phyloP scores from a whole-genome alignment of 2,329 filamentous ascomycete genomes.

The Sporothrix inflata region DNA sequence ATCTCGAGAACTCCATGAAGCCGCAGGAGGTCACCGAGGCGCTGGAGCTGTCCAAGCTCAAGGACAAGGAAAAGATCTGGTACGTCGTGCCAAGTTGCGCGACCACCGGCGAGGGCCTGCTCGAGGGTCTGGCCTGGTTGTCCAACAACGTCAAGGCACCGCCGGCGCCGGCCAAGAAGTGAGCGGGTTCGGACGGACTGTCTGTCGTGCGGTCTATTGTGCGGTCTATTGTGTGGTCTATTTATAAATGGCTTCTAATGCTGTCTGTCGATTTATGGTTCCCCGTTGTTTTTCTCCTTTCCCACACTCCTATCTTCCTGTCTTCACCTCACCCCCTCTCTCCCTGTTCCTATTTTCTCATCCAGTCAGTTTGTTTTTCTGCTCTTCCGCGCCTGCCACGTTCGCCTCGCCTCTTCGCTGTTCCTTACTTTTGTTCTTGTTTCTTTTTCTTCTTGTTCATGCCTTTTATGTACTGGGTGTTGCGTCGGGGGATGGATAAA shows the following conservation, averaged over 20 bases:
- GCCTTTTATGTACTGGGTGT: conserved; percentile 9
- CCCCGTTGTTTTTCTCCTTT: not conserved
- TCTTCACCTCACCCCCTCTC: not conserved
- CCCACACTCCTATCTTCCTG: not conserved
- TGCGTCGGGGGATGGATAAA: conserved; percentile 15
- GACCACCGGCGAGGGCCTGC: conserved; percentile 77
- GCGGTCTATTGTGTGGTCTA: not conserved
- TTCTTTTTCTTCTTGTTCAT: conserved; percentile 6
- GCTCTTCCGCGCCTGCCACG: not conserved
- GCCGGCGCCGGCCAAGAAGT: conserved; percentile 59
- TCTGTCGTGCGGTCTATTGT: not conserved
- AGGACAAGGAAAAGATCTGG: conserved; percentile 84
- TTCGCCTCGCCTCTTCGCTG: conserved; percentile 9
- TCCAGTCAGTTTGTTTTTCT: conserved; percentile 4
- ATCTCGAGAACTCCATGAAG: conserved; percentile 80
- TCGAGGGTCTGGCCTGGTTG: conserved; percentile 81
- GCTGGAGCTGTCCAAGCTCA: conserved; percentile 74
- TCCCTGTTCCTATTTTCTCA: conserved; percentile 7
- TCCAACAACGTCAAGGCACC: conserved; percentile 80
- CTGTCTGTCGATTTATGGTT: not conserved
- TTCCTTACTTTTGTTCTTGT: not conserved
- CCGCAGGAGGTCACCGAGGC: conserved; percentile 78
- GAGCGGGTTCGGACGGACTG: not conserved
- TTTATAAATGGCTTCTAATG: conserved; percentile 14
- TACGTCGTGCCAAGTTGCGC: conserved; percentile 83